phyloP scores from a whole-genome alignment of 2,329 filamentous ascomycete species.

The Aspergillus persii region DNA sequence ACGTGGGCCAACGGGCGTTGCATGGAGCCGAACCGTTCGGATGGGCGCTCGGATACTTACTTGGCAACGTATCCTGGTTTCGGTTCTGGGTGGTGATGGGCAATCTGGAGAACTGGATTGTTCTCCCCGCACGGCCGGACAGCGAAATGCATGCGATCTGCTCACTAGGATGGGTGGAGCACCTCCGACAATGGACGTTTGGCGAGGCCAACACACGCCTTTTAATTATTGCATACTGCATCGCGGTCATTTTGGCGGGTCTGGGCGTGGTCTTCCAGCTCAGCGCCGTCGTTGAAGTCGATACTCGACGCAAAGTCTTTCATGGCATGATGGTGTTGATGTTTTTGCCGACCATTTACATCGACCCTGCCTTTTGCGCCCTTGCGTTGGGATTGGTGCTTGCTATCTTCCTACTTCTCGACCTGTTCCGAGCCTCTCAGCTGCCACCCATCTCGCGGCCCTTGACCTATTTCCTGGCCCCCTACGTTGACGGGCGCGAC shows the following conservation, averaged over 20 bases:
- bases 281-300: constrained; percentile 78
- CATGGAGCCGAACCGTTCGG: constrained; percentile 76
- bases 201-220: constrained; percentile 82
- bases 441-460: constrained; percentile 85
- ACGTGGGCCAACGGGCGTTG: constrained; percentile 67
- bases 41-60: constrained; percentile 86
- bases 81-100: constrained; percentile 68
- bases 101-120: constrained; percentile 72
- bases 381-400: constrained; percentile 78
- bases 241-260: constrained; percentile 66
- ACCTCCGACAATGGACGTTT: constrained; percentile 62
- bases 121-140: constrained; percentile 55
- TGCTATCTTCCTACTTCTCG: constrained; percentile 80
- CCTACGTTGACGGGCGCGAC: constrained; percentile 92
- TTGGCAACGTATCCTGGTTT: constrained; percentile 73
- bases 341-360: constrained; percentile 80
- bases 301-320: constrained; percentile 94
- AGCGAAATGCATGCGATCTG: constrained; percentile 42
- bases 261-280: constrained; percentile 72
- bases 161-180: constrained; percentile 60
- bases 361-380: constrained; percentile 81
- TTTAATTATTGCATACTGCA: constrained; percentile 70
- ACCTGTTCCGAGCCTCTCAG: constrained; percentile 85
- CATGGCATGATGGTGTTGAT: constrained; percentile 98
- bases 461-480: constrained; percentile 80